Evolutionary conservation across 768 basidiomycete species (phyloP), one percentile per base, ranked within the genome.

Genomic region (Termitomyces heimii): DNA sequence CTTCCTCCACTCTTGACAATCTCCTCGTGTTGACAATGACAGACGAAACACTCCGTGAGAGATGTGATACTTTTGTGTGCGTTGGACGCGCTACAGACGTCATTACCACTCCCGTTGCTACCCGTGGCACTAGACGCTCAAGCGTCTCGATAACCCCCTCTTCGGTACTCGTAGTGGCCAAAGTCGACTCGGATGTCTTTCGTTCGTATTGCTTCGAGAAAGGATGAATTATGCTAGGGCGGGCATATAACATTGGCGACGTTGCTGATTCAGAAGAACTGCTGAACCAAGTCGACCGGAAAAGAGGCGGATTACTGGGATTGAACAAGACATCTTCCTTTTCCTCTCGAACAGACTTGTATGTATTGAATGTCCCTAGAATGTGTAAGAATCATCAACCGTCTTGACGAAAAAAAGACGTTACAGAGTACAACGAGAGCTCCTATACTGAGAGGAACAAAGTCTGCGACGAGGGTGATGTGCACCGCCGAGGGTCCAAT

Each of bases 381-480:
- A 22, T 16, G 20, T 13, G 4, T 13, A 5, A 6, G 1, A 57
- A 32, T 29, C n/a, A 34, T 52, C 22, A 31, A n/a, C 42, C 13
- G 28, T 8, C 26, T 28, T 2, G 13, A 34, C 10, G 26, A 18
- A 3, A 29, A 34, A n/a, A 22, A 16, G 31, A 14, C 35, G 28
- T 40, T 53, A 62, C 62, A 50, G 40, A 60, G 62, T 24, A 62
- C 62, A 8, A 51, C 35, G 35, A 62, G 49, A 8, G 59, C 49
- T 24, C 62, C 62, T 16, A 62, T 55, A 31, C 62, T 57, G 0
- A 62, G 35, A 10, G 59, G 62, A 53, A 62, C 29, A 49, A 62
- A 60, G 22, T 62, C 62, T 14, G 62, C 62, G 12, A 60, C 26
- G 9, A 62, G 26, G 12, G 42, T 60, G 53, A 62, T 57, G 34